Base-by-base conservation (phyloP, 2,329 filamentous ascomycete species). In the Aspergillus sergii region DNA sequence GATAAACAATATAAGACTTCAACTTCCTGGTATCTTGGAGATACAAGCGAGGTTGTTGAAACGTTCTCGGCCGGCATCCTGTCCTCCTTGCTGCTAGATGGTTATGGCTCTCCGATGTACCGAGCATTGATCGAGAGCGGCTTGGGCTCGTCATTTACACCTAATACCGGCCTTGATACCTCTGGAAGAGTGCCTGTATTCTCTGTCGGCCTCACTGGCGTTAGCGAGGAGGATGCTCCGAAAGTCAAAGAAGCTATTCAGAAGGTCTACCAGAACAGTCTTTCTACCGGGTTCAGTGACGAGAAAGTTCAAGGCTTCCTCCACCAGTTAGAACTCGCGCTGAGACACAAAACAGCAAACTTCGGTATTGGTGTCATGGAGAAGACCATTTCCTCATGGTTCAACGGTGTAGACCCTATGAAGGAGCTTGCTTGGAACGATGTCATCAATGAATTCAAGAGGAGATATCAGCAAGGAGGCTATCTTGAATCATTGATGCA, bases 281-380 rank as follows among this genome's bases (percentile, higher is more conserved):
- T 88, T 21, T 81, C 88, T 30, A 91, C 89, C 64, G 94, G 95
- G 0, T 97, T 99, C 70, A 93, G 95, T 63, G 85, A 89, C 71
- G 88, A 89, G 70, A 99, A 99, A 78, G 92, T 99, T 63, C 92
- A 97, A 66, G 95, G 95, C 3, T 91, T 96, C 66, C 84, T 99
- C 59, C 95, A 99, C 76, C 94, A 98, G 77, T 81, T 98, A 4
- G 95, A 99, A 75, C 85, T 99, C n/a, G 86, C 89, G 0, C 81
- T 98, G 56, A 97, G 97, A 80, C 93, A 99, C 81, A 98, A 98
- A 83, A 97, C 93, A 0, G 92, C 95, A 60, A 93, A 91, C 72
- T 99, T 99, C 74, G 95, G 95, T 16, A 92, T 97, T 84, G 89
- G 90, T 21, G 86, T 98, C 59, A 88, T 99, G 78, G 92, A 97